A percentile compares a stretch with the other conserved stretches of the same genome.
Evolutionary conservation across 306 rosid genomes (phyloP).

Genomic region (Sicyos edulis): DNA sequence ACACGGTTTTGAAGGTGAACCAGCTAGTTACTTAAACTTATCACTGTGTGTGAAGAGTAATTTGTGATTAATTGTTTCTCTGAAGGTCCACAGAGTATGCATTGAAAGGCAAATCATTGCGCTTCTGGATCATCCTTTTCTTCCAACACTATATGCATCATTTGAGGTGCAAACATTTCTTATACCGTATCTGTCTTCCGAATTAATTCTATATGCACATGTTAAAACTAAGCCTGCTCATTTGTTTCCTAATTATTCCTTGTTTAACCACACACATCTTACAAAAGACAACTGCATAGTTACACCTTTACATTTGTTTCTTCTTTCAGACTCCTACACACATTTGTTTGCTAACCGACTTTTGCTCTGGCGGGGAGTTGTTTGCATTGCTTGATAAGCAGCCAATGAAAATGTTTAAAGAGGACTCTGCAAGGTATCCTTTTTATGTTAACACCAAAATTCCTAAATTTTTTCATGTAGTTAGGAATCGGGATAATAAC

Average conservation of each 20-base stretch:
- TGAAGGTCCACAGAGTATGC: slow-evolving; percentile 95
- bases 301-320: slow-evolving; percentile 25
- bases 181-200: not conserved
- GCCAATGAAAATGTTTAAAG: slow-evolving; percentile 81
- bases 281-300: not conserved
- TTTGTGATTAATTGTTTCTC: slow-evolving; percentile 26
- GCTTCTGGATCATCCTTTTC: slow-evolving; percentile 91
- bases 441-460: not conserved
- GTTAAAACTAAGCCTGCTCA: slow-evolving; percentile 7
- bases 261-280: not conserved
- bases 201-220: slow-evolving; percentile 3
- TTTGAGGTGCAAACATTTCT: slow-evolving; percentile 54
- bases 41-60: slow-evolving; percentile 12
- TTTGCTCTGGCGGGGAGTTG: slow-evolving; percentile 82
- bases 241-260: not conserved
- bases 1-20: not conserved
- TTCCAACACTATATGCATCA: slow-evolving; percentile 83
- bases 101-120: slow-evolving; percentile 88
- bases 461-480: not conserved
- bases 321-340: slow-evolving; percentile 76
- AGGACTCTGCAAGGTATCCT: slow-evolving; percentile 84
- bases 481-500: not conserved
- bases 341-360: slow-evolving; percentile 94
- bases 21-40: not conserved
- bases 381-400: slow-evolving; percentile 91